Conservation (phyloP, 768 basidiomycete species). For the Holtermannia corniformis region DNA sequence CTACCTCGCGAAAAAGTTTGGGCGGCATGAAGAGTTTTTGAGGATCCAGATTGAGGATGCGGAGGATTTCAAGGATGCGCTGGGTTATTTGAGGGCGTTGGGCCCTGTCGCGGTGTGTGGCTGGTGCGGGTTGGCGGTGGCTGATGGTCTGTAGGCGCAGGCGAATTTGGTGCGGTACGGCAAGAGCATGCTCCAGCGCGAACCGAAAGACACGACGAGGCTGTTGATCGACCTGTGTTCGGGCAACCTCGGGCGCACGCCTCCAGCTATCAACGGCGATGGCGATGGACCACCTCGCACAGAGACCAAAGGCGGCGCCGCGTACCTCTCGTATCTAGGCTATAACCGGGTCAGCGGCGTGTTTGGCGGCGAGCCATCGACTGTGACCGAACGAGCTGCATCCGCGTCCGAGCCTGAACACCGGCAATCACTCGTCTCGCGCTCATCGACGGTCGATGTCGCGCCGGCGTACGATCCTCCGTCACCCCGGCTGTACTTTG, state of each 20-base stretch:
- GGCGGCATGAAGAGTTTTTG: slow-evolving; percentile 83
- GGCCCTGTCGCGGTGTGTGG: slow-evolving; percentile 66
- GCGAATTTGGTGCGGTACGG: slow-evolving; percentile 80
- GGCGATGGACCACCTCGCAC: slow-evolving; percentile 8
- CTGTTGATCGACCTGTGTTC: slow-evolving; percentile 88
- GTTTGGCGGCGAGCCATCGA: slow-evolving; percentile 31
- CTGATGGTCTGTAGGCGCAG: slow-evolving; percentile 52
- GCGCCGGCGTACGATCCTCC: slow-evolving; percentile 43
- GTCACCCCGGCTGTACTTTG: slow-evolving; percentile 78
- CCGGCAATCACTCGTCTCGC: neutral
- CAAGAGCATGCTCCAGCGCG: slow-evolving; percentile 65
- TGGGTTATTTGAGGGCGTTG: slow-evolving; percentile 66
- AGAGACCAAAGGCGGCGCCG: slow-evolving; percentile 44
- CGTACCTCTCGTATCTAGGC: slow-evolving; percentile 72
- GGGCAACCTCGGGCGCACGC: slow-evolving; percentile 43
- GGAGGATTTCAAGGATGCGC: slow-evolving; percentile 66
- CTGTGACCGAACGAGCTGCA: slow-evolving; percentile 37
- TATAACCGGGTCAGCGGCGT: slow-evolving; percentile 53
- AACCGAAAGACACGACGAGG: slow-evolving; percentile 81
- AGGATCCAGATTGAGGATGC: slow-evolving; percentile 91
- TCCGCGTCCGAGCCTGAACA: slow-evolving; percentile 44
- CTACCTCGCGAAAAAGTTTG: slow-evolving; percentile 85
- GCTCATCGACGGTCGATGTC: slow-evolving; percentile 2
- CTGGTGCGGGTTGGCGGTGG: neutral
- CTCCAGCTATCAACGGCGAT: neutral